These are phyloP conservation scores for Otatea glauca DNA, from an alignment of 176 grass and related monocot species.

Conservation along the genomic window DNA sequence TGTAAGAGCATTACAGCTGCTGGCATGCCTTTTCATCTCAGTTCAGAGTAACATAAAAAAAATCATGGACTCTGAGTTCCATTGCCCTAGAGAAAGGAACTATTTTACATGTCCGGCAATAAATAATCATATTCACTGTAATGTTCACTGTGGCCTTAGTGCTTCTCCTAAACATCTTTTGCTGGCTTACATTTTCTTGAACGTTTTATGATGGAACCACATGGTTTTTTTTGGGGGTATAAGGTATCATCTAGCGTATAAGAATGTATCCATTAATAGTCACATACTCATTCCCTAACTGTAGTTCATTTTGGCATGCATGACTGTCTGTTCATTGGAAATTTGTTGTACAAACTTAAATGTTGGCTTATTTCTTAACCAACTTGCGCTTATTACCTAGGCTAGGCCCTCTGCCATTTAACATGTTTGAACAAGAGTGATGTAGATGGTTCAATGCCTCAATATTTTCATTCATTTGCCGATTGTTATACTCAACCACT, in stretches of 20 bases:
- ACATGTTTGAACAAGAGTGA: slow-evolving; percentile 34
- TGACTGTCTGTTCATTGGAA: slow-evolving; percentile 14
- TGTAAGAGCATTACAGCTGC: slow-evolving; percentile 3
- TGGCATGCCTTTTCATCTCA: slow-evolving; percentile 15
- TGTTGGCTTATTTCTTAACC: slow-evolving; percentile 8
- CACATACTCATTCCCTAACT: slow-evolving; percentile 1
- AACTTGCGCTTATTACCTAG: slow-evolving; percentile 19
- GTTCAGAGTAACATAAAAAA: slow-evolving; percentile 22
- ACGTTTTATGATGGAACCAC: neutral
- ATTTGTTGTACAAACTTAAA: neutral
- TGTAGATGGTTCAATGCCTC: slow-evolving; percentile 12
- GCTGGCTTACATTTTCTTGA: neutral
- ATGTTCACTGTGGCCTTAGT: neutral
- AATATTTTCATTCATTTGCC: slow-evolving; percentile 29
- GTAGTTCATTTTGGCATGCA: slow-evolving; percentile 20
- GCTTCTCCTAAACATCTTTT: neutral
- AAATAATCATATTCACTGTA: neutral
- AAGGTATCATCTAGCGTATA: neutral
- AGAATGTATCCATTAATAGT: slow-evolving; percentile 29
- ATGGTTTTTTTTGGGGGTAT: neutral
- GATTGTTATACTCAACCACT: slow-evolving; percentile 10
- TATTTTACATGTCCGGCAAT: neutral
- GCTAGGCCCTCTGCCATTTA: slow-evolving; percentile 32
- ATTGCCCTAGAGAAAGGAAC: neutral
- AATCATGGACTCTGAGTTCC: neutral